phyloP scores from a whole-genome alignment of 192 early-diverging fungal genomes.

The Powellomyces hirtus region DNA sequence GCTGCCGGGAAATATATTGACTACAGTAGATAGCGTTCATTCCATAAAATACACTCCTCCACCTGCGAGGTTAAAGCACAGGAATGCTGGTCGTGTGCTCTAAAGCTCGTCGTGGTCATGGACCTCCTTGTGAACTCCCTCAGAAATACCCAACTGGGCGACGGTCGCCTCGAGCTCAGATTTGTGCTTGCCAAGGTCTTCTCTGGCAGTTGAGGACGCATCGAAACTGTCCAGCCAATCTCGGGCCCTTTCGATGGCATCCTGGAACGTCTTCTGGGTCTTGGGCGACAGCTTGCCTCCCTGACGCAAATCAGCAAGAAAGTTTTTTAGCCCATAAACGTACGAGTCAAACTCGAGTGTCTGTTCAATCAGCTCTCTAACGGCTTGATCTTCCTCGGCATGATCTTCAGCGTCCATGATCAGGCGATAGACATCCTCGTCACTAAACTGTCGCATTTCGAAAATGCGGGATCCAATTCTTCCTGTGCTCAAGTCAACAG shows the following conservation, averaged over 20 bases:
- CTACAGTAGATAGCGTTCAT: too few relatives aligned
- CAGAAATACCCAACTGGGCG: constrained; percentile 79
- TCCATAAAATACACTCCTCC: too few relatives aligned
- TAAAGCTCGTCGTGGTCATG: constrained; percentile 1
- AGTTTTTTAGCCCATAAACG: constrained; percentile 87
- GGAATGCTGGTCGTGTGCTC: too few relatives aligned
- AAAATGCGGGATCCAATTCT: constrained; percentile 89
- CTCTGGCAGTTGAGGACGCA: constrained; percentile 85
- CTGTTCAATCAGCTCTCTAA: constrained; percentile 72
- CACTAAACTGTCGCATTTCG: constrained; percentile 84
- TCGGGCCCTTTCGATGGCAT: constrained; percentile 77
- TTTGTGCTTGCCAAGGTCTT: constrained; percentile 85
- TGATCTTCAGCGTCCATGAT: constrained; percentile 86
- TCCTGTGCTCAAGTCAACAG: constrained; percentile 89
- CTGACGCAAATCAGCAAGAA: constrained; percentile 67
- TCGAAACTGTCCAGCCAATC: constrained; percentile 78
- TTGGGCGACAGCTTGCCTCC: constrained; percentile 66
- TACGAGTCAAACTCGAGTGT: constrained; percentile 89
- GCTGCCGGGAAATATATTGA: too few relatives aligned
- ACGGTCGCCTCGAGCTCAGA: constrained; percentile 75
- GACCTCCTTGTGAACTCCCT: neutral
- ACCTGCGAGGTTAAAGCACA: too few relatives aligned
- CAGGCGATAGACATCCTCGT: constrained; percentile 93
- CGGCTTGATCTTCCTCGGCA: constrained; percentile 86
- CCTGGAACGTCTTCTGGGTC: constrained; percentile 77